Base-by-base conservation (phyloP, 1,284 basidiomycete species). In the Malassezia equina region DNA sequence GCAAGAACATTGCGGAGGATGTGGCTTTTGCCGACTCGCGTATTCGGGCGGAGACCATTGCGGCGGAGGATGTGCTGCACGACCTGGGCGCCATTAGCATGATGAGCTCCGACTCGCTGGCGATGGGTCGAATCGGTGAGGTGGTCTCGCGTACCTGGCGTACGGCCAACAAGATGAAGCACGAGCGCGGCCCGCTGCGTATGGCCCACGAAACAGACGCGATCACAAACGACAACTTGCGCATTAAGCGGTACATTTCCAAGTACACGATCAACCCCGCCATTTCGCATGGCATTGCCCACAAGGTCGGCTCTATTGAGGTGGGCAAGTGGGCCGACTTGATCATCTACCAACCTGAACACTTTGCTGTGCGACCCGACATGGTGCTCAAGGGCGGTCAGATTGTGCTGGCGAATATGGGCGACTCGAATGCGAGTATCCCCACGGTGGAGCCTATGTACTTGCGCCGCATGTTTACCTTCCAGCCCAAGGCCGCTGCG, bases 251-350 rank as follows among this genome's bases (percentile, higher is more conserved):
- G 55, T 98, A 96, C 76, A 80, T 98, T 19, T 82, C 91, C 12
- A 98, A 98, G 75, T 95, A 96, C 75, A 98, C 93, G 9, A 83
- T 98, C 75, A 98, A 99, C 73, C 90, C 94, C 0, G 94, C 93
- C 0, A 88, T 98, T 61, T 85, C 89, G 0, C 91, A 96, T 64
- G 93, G 93, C 13, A 86, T 95, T 62, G 84, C 84, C 48, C 86
- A 94, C 72, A 63, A 88, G 17, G 82, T 96, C 23, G 94, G 93
- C 1, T 85, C 90, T 47, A 78, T 99, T 55, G 82, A 83, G 3
- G 80, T 82, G 1, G 90, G 88, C 15, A 85, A 82, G 47, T 79
- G 96, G 28, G 94, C 93, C 0, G 93, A 99, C 75, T 80, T 99
- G 33, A 90, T 94, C 0, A 78, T 98, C 4, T 99, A 93, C 89